Evolutionary conservation across 352 stramenopile species (phyloP).

Genomic region (Pythium vanterpoolii): DNA sequence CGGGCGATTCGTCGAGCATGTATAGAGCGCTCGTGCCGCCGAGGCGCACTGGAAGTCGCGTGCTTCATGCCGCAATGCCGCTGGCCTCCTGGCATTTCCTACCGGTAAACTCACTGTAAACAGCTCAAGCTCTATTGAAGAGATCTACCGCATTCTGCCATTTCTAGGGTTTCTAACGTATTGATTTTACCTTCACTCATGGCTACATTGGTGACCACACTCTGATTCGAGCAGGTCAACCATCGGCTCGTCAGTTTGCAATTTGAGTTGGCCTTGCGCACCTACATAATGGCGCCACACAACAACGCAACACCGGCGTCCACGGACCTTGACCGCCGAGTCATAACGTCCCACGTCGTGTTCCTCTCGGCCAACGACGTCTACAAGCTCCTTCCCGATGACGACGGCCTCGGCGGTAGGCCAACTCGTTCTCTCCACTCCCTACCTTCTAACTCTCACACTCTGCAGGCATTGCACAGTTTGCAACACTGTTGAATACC

Average conservation of each 20-base stretch:
- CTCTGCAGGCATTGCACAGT: conserved; percentile 12
- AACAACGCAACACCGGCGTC: background rate
- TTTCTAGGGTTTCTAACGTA: background rate
- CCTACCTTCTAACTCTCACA: background rate
- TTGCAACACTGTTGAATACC: conserved; percentile 18
- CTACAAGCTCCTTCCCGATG: conserved; percentile 20
- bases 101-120: no score
- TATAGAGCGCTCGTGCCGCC: no score
- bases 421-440: background rate
- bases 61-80: no score
- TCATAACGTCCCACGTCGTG: conserved; percentile 9
- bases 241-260: background rate
- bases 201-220: background rate
- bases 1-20: no score
- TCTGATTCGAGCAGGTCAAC: background rate
- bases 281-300: background rate
- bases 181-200: background rate
- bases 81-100: no score
- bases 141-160: no score
- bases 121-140: no score
- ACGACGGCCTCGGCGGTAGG: conserved; percentile 15
- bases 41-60: no score
- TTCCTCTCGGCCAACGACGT: conserved; percentile 19
- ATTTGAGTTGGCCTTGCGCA: background rate
- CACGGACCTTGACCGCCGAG: no score